A percentile compares a stretch with the other conserved stretches of the same genome.
These are phyloP conservation scores for Penicillium pulvis DNA, from an alignment of 495 filamentous ascomycete genomes.

Conservation along the genomic window DNA sequence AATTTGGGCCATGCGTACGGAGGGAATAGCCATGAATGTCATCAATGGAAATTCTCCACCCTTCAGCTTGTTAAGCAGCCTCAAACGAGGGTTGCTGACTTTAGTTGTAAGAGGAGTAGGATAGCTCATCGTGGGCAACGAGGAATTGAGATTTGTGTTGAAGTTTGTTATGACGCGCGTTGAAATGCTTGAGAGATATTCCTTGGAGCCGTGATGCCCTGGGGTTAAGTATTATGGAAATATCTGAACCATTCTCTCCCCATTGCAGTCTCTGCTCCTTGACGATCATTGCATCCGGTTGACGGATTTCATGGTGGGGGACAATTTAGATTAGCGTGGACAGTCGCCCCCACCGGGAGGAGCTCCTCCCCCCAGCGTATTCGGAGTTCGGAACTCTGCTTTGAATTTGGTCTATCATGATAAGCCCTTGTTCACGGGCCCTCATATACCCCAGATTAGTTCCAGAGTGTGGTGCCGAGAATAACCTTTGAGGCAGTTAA, in stretches of 20 bases:
- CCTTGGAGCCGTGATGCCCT: too few species aligned
- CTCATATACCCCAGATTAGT: slow-evolving; percentile 22
- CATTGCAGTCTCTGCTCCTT: too few species aligned
- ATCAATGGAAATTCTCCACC: slow-evolving; percentile 34
- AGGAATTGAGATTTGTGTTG: background rate
- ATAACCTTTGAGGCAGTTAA: background rate
- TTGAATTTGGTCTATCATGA: background rate
- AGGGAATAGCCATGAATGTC: slow-evolving; percentile 44
- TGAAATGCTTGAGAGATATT: too few species aligned
- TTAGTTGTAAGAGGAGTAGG: slow-evolving; percentile 34
- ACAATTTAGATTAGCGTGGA: background rate
- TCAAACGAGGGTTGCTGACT: slow-evolving; percentile 37
- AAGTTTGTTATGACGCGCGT: background rate
- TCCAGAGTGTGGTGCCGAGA: background rate
- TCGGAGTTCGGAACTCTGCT: background rate
- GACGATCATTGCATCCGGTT: too few species aligned
- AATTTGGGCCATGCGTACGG: slow-evolving; percentile 39
- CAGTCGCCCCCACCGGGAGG: slow-evolving; percentile 19
- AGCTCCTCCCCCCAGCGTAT: slow-evolving; percentile 22
- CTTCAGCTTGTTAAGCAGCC: slow-evolving; percentile 39
- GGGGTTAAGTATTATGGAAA: too few species aligned
- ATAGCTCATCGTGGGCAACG: slow-evolving; percentile 28
- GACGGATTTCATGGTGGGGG: too few species aligned
- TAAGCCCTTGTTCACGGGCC: background rate
- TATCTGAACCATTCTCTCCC: too few species aligned